Evolutionary conservation across 164 flowering plant species (phyloP), one percentile per base, ranked within the genome.

Genomic region (Akebia trifoliata): DNA sequence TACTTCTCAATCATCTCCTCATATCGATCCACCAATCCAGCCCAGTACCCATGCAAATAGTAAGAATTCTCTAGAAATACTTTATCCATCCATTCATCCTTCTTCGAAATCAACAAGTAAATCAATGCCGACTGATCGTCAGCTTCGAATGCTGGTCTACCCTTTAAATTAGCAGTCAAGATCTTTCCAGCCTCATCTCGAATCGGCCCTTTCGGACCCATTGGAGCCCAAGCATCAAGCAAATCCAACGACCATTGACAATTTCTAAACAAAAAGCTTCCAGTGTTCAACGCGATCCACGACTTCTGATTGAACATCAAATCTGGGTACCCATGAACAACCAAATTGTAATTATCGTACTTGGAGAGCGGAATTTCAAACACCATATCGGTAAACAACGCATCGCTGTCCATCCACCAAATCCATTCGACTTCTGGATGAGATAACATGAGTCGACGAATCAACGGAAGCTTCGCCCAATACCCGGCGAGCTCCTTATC

Each of bases 351-450:
- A 8, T 70, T 54, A 4, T 74, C 63, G 58, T 91, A 91, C 74
- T 84, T 88, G 1, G 55, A 20, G 5, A 81, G 30, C 0, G 98
- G 98, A 24, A 91, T 69, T 76, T 91, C 84, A 56, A 91, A 91
- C 29, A 78, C 84, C 95, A 91, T 85, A 61, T 91, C 98, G 2
- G 98, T 91, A 54, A 91, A 88, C 65, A 88, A 60, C 0, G 98
- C 98, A 75, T 92, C 98, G 63, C 96, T 88, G 52, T 92, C 98
- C 89, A 92, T 85, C 98, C 98, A 91, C 98, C 98, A 86, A 56
- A 91, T 78, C 96, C 97, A 91, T 70, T 91, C 96, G 1, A 86
- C 80, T 30, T 91, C 96, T 0, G 97, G 98, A 49, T 92, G 96
- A 0, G 87, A 79, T 49, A 92, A 56, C 93, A 92, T 86, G 53